Percentiles rank a stretch among this genome's conserved stretches.
phyloP scores from a whole-genome alignment of 163 green algal species.

The Chloroidium sp. region DNA sequence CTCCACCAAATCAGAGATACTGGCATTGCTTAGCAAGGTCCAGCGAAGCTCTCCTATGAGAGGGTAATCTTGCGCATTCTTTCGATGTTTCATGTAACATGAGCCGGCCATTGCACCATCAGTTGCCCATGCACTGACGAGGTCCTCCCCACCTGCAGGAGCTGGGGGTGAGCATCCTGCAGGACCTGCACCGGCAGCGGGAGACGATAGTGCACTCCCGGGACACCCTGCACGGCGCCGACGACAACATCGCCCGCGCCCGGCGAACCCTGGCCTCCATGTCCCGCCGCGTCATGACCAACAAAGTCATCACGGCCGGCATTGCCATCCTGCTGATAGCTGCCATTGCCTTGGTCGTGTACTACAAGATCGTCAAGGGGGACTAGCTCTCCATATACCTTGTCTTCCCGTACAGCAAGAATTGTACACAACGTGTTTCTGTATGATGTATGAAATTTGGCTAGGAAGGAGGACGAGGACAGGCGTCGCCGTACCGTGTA shows the following conservation, averaged over 20 bases:
- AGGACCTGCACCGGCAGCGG: constrained; percentile 84
- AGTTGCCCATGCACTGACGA: neutral
- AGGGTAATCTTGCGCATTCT: neutral
- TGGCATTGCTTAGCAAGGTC: too few relatives aligned
- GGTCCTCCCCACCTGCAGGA: constrained; percentile 50
- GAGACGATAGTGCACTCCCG: constrained; percentile 86
- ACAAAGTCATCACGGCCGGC: constrained; percentile 89
- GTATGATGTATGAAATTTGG: too few relatives aligned
- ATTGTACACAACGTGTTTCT: too few relatives aligned
- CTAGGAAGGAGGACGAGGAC: too few relatives aligned
- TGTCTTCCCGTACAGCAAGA: too few relatives aligned
- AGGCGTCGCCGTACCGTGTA: too few relatives aligned
- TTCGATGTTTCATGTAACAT: neutral
- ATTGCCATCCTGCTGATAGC: constrained; percentile 66
- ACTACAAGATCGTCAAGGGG: constrained; percentile 60
- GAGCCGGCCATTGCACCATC: neutral
- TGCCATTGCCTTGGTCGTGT: constrained; percentile 80
- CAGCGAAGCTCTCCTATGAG: neutral
- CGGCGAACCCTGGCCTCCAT: constrained; percentile 82
- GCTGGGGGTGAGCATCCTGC: constrained; percentile 83
- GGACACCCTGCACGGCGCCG: constrained; percentile 77
- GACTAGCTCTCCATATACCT: too few relatives aligned
- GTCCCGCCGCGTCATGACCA: constrained; percentile 72
- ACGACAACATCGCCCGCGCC: constrained; percentile 77
- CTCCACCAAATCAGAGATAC: too few relatives aligned